Percentiles rank a stretch among this genome's conserved stretches.
Conservation (phyloP, 352 stramenopile species). For the Phytophthora tentaculata region DNA sequence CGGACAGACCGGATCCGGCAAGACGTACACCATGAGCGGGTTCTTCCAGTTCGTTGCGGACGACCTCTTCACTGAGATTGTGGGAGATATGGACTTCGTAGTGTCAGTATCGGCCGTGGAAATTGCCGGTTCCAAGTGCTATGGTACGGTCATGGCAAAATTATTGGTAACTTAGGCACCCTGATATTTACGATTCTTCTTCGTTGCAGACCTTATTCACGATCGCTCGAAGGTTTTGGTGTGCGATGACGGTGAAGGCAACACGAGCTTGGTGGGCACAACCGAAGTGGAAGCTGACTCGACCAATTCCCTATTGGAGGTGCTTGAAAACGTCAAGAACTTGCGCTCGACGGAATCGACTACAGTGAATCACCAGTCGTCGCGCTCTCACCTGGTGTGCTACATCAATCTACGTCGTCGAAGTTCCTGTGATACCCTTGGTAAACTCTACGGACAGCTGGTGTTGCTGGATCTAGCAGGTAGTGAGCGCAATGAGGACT, state of each 20-base stretch:
- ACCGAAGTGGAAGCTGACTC: constrained; percentile 60
- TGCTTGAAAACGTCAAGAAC: constrained; percentile 71
- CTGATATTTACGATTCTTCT: too few relatives aligned
- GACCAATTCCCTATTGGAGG: constrained; percentile 62
- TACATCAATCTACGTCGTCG: constrained; percentile 60
- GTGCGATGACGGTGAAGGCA: constrained; percentile 73
- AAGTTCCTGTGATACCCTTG: constrained; percentile 17
- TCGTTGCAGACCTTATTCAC: constrained; percentile 47
- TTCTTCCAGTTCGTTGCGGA: constrained; percentile 82
- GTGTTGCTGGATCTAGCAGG: constrained; percentile 73
- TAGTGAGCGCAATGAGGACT: constrained; percentile 82
- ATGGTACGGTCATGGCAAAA: constrained; percentile 35
- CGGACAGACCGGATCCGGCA: constrained; percentile 70
- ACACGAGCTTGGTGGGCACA: constrained; percentile 68
- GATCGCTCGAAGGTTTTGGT: constrained; percentile 69
- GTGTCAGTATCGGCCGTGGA: constrained; percentile 64
- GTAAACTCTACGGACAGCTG: constrained; percentile 52
- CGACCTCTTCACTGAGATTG: constrained; percentile 63
- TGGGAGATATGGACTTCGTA: constrained; percentile 54
- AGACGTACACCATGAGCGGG: constrained; percentile 88
- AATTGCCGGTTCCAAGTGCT: constrained; percentile 72
- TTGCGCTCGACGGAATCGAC: constrained; percentile 84
- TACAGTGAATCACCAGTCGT: constrained; percentile 77
- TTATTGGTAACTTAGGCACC: too few relatives aligned
- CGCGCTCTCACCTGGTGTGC: constrained; percentile 73